Conservation (phyloP, 176 grass and related monocot species). For the Carex kokanica region DNA sequence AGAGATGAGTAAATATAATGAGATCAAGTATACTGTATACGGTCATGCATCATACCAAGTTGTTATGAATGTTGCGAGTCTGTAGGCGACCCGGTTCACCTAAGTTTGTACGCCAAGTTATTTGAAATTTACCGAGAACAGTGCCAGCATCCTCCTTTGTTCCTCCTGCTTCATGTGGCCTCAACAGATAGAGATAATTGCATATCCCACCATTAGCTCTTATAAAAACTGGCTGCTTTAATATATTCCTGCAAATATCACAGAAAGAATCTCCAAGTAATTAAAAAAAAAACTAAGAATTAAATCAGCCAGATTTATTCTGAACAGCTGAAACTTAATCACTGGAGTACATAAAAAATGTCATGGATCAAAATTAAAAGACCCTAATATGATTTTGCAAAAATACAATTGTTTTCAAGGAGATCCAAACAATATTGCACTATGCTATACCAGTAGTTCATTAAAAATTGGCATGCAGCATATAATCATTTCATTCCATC, state of each 20-base stretch:
- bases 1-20: neutral
- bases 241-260: constrained; percentile 52
- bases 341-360: neutral
- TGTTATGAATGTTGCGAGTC: constrained; percentile 95
- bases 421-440: neutral
- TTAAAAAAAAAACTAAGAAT: neutral
- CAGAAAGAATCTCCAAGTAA: neutral
- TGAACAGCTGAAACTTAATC: neutral
- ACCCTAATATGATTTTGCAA: neutral
- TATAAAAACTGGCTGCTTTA: constrained; percentile 69
- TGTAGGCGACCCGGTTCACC: constrained; percentile 96
- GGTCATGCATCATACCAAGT: neutral
- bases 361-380: neutral
- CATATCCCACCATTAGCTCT: constrained; percentile 92
- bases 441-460: neutral
- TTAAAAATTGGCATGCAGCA: neutral
- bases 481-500: neutral
- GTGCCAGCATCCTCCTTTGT: constrained; percentile 54
- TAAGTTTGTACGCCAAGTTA: constrained; percentile 95
- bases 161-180: constrained; percentile 53
- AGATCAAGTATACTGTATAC: neutral
- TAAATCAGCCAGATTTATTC: neutral
- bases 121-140: constrained; percentile 99
- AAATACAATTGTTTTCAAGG: neutral
- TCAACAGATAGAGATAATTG: constrained; percentile 91